Conservation (phyloP, 441 rosid genomes). For the Populus hybrid region DNA sequence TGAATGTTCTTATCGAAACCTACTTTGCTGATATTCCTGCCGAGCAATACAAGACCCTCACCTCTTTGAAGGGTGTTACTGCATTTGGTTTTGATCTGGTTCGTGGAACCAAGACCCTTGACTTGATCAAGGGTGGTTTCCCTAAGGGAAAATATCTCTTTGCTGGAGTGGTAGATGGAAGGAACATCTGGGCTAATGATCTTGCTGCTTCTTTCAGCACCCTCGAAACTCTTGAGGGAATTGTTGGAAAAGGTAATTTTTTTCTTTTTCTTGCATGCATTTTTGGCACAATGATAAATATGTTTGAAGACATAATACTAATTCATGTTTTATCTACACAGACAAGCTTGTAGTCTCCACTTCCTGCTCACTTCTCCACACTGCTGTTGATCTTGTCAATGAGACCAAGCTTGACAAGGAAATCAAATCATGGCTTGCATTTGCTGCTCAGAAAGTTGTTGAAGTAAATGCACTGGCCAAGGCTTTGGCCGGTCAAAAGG, state of each 20-base stretch:
- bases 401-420: too few relatives aligned
- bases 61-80: constrained; percentile 83
- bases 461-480: too few relatives aligned
- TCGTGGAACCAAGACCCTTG: constrained; percentile 82
- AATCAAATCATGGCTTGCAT: too few relatives aligned
- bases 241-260: constrained; percentile 75
- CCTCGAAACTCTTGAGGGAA: constrained; percentile 59
- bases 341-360: constrained; percentile 34
- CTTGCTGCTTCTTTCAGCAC: constrained; percentile 71
- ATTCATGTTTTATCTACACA: constrained; percentile 27
- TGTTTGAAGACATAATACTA: background rate
- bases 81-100: constrained; percentile 88
- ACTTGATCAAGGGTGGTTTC: constrained; percentile 72
- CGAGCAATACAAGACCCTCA: constrained; percentile 76
- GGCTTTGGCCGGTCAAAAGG: constrained; percentile 43
- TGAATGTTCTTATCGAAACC: constrained; percentile 84
- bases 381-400: too few relatives aligned
- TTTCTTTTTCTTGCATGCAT: background rate
- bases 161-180: constrained; percentile 96
- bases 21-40: constrained; percentile 93
- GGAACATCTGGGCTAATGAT: constrained; percentile 99
- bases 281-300: background rate
- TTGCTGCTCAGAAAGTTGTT: too few relatives aligned
- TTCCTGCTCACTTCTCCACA: too few relatives aligned
- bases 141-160: constrained; percentile 84